These are phyloP conservation scores for Aurantiochytrium sp. DNA, from an alignment of 108 stramenopile genomes.

Conservation along the genomic window DNA sequence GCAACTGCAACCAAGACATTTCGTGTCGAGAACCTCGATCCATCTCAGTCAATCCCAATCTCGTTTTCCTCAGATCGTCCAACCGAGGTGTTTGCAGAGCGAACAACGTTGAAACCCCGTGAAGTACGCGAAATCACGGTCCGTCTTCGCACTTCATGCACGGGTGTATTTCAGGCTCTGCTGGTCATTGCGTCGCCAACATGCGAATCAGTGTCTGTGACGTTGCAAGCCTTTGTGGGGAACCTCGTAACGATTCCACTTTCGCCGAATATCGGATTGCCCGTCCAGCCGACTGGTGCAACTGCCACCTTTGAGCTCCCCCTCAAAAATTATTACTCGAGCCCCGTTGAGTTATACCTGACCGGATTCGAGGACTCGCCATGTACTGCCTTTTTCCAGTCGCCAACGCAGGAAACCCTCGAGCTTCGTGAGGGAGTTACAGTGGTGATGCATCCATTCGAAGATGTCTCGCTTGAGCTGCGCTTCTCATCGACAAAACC, in stretches of 20 bases:
- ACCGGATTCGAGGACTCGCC: neutral
- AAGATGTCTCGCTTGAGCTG: neutral
- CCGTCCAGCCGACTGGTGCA: neutral
- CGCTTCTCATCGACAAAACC: neutral
- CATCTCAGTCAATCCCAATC: neutral
- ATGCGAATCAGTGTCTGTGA: neutral
- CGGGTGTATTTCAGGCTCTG: neutral
- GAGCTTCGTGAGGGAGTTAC: neutral
- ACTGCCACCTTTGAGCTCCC: neutral
- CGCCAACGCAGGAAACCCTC: neutral
- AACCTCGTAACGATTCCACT: neutral
- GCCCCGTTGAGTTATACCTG: neutral
- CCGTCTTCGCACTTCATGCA: neutral
- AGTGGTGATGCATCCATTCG: neutral
- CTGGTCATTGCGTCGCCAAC: neutral
- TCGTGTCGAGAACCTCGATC: neutral
- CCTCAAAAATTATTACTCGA: neutral
- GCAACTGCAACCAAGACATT: neutral
- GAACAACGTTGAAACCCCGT: neutral
- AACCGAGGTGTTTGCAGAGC: neutral
- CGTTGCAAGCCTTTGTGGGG: neutral
- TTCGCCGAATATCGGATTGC: neutral
- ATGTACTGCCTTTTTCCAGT: neutral
- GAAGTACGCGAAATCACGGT: neutral
- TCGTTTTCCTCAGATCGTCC: neutral